phyloP scores from a whole-genome alignment of 225 moss, liverwort and hornwort species.

The Thuidium tamariscinum region DNA sequence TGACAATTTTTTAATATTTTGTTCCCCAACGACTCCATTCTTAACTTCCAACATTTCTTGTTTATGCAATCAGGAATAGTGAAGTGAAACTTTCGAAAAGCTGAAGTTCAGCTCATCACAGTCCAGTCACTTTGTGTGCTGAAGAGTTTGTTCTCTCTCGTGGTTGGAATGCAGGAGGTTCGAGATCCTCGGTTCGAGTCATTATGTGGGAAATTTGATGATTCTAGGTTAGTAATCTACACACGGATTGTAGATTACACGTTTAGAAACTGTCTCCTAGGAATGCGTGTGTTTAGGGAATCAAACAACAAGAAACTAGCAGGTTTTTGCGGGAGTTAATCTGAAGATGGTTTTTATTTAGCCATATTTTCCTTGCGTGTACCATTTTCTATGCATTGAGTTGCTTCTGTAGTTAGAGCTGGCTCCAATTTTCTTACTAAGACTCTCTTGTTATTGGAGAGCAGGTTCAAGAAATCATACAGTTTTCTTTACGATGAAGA shows the following conservation, averaged over 20 bases:
- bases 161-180: conserved; percentile 47
- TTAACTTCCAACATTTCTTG: neutral
- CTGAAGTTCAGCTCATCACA: neutral
- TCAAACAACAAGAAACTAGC: neutral
- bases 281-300: neutral
- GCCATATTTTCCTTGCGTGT: neutral
- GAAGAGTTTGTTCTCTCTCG: neutral
- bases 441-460: neutral
- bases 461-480: conserved; percentile 88
- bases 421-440: neutral
- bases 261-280: neutral
- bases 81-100: neutral
- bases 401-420: neutral
- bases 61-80: neutral
- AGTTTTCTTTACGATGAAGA: conserved; percentile 88
- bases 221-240: conserved; percentile 35
- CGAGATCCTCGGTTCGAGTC: conserved; percentile 95
- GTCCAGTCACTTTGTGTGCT: neutral
- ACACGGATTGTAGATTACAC: neutral
- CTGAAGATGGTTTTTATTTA: neutral
- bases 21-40: neutral
- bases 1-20: neutral
- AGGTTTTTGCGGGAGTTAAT: neutral
- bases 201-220: conserved; percentile 75
- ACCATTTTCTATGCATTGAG: neutral